Conservation (phyloP, 1,139 yeast genomes). For the Suhomyces yuchorum region DNA sequence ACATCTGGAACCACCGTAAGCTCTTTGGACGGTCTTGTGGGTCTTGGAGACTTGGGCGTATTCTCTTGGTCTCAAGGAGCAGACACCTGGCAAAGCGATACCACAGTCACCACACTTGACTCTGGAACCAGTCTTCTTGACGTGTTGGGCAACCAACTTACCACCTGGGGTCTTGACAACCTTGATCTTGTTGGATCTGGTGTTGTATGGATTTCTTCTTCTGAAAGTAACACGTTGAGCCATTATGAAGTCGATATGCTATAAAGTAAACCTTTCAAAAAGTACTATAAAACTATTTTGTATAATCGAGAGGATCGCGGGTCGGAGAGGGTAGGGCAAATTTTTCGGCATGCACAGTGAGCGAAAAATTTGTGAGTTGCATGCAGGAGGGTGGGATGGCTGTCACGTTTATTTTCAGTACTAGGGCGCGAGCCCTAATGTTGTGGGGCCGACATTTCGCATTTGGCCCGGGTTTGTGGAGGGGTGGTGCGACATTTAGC, state of each 20-base stretch:
- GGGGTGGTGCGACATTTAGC: neutral
- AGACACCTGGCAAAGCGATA: slow-evolving; percentile 83
- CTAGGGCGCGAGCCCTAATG: slow-evolving; percentile 18
- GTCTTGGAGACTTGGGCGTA: slow-evolving; percentile 94
- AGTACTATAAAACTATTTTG: slow-evolving; percentile 16
- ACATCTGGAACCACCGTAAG: slow-evolving; percentile 99
- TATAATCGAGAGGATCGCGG: slow-evolving; percentile 10
- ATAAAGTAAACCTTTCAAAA: slow-evolving; percentile 19
- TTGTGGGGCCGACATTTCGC: too few species aligned
- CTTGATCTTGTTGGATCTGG: slow-evolving; percentile 98
- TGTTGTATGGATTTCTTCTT: slow-evolving; percentile 77
- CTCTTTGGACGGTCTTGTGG: slow-evolving; percentile 97
- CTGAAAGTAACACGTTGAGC: slow-evolving; percentile 58
- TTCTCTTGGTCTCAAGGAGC: slow-evolving; percentile 96
- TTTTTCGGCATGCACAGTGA: slow-evolving; percentile 13
- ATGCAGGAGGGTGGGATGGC: slow-evolving; percentile 12
- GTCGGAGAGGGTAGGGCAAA: slow-evolving; percentile 11
- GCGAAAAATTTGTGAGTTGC: slow-evolving; percentile 12
- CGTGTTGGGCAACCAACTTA: slow-evolving; percentile 94
- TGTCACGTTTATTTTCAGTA: slow-evolving; percentile 3
- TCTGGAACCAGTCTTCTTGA: slow-evolving; percentile 92
- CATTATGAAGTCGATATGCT: slow-evolving; percentile 33
- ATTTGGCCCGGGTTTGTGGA: too few species aligned
- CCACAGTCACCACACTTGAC: slow-evolving; percentile 99
- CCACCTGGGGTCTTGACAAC: slow-evolving; percentile 99